A percentile compares a stretch with the other conserved stretches of the same genome.
Conservation (phyloP, 352 stramenopile species). For the Thalassiosira delicatula region DNA sequence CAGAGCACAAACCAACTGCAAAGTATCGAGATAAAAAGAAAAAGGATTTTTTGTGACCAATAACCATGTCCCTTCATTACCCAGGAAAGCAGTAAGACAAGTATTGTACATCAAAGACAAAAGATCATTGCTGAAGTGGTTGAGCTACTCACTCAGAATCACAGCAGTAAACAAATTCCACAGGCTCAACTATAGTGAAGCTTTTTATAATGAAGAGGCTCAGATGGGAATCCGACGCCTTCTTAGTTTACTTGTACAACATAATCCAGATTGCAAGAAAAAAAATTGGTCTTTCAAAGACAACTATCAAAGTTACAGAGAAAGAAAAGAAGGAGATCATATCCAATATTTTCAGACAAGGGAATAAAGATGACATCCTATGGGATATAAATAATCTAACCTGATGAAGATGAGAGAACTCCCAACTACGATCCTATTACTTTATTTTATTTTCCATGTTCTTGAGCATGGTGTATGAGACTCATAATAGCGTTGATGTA, state of each 20-base stretch:
- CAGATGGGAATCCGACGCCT: neutral
- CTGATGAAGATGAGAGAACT: too few species aligned
- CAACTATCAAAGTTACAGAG: neutral
- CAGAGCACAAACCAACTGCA: neutral
- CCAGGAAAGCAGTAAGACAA: neutral
- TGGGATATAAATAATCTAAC: neutral
- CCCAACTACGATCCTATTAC: too few species aligned
- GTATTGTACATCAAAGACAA: neutral
- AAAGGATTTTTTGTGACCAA: neutral
- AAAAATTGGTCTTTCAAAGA: neutral
- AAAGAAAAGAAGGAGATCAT: too few species aligned
- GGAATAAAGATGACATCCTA: neutral
- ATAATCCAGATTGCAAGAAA: neutral
- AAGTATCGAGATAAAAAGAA: neutral
- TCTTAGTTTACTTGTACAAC: constrained; percentile 1
- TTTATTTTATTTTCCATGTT: neutral
- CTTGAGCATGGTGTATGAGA: neutral
- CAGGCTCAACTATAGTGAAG: neutral
- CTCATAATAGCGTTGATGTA: too few species aligned
- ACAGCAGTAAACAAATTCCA: neutral
- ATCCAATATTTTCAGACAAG: neutral
- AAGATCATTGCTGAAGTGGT: neutral
- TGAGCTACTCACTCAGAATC: neutral
- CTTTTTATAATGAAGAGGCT: neutral
- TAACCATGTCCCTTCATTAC: neutral